Evolutionary conservation across 179 eudicot species (phyloP).

Genomic region (Spergularia azorica): DNA sequence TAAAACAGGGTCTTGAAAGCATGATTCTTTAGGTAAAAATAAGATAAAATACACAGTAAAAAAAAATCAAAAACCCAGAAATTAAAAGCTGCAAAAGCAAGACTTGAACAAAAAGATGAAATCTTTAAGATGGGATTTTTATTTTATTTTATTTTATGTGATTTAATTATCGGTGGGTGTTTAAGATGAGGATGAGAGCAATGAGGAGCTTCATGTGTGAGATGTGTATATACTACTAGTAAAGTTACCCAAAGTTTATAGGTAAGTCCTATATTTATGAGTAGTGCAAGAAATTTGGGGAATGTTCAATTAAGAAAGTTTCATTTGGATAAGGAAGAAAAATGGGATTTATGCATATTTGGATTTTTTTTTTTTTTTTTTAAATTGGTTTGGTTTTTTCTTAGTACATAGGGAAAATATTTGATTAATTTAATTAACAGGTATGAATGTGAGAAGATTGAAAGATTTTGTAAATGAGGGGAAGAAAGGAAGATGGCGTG

Average conservation of each 20-base stretch:
- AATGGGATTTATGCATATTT: not conserved
- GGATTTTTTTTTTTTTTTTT: not conserved
- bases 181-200: slow-evolving; percentile 31
- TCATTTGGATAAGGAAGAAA: slow-evolving; percentile 29
- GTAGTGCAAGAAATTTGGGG: not conserved
- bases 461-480: slow-evolving; percentile 10
- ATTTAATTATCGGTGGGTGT: slow-evolving; percentile 14
- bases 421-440: too few species aligned
- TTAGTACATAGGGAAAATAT: not conserved
- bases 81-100: too few species aligned
- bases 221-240: not conserved
- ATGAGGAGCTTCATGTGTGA: slow-evolving; percentile 31
- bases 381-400: too few species aligned
- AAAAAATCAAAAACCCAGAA: not conserved
- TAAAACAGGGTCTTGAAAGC: slow-evolving; percentile 33
- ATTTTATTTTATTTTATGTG: not conserved
- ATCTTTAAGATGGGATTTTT: not conserved
- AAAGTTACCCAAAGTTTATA: not conserved
- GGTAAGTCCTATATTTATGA: not conserved
- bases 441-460: slow-evolving; percentile 20
- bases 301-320: slow-evolving; percentile 17
- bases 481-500: not conserved
- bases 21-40: not conserved
- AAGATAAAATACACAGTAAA: too few species aligned
- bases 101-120: not conserved